Evolutionary conservation across 306 rosid species (phyloP), one percentile per base, ranked within the genome.

Genomic region (Prunus persica): DNA sequence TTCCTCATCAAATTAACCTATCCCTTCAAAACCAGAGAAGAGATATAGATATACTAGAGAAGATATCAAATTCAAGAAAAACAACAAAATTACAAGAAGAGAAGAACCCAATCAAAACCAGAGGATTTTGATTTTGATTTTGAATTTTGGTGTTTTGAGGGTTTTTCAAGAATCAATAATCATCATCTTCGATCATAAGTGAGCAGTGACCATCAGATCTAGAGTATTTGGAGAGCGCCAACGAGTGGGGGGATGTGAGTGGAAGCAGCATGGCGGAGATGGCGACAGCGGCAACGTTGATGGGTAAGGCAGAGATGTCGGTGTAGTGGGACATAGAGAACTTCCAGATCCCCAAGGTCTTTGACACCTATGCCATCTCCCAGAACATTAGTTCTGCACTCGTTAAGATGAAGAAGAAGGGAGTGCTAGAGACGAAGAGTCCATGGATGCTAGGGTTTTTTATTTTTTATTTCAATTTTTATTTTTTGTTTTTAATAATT

Each of bases 281-380:
- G 5, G 28, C 0, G 28, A 27, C 0, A 3, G 34, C 5, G 5
- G 34, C 34, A 3, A 0, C 27, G 80, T 34, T 14, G 24, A 11
- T 3, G 47, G 80, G 75, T 34, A 82, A 76, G 47, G 88, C 89
- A 74, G 98, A 93, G 79, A 89, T 82, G 2, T 91, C 91, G 3
- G 93, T 91, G 22, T 93, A 93, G 98, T 93, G 97, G 98, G 96
- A 91, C 76, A 89, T 93, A 12, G 89, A 89, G 79, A 88, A 91
- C 74, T 93, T 96, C 43, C 91, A 79, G 22, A 97, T 93, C 0
- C 96, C 91, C 0, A 82, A 69, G 62, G 84, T 74, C 9, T 80
- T 79, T 72, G 83, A 93, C 74, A 20, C 87, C 1, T 78, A 93
- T 71, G 58, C 91, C 65, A 84, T 93, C 61, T 96, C 97, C 0